phyloP scores from a whole-genome alignment of 176 grass and related monocot species.

The Hordeum marinum region DNA sequence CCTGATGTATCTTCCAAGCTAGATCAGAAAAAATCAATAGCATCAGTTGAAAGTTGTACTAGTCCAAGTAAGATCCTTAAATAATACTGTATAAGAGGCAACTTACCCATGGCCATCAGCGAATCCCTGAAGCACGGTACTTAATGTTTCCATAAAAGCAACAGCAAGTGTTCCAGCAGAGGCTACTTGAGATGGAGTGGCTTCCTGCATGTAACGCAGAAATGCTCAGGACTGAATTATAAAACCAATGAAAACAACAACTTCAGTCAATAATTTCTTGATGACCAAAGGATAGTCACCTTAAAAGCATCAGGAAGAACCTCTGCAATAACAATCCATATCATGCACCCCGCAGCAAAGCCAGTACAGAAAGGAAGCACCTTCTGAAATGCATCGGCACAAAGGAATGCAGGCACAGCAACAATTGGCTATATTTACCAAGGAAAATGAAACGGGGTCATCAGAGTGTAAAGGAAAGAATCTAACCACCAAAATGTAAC shows the following conservation, averaged over 20 bases:
- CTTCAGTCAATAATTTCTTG: not conserved
- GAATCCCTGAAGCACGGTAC: constrained; percentile 76
- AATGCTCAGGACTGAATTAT: constrained; percentile 16
- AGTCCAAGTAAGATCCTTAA: not conserved
- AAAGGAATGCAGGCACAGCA: constrained; percentile 89
- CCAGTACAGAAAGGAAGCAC: constrained; percentile 95
- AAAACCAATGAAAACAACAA: not conserved
- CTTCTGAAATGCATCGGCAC: constrained; percentile 88
- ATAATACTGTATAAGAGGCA: constrained; percentile 2
- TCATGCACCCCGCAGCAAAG: constrained; percentile 97
- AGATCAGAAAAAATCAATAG: constrained; percentile 30
- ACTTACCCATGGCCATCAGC: constrained; percentile 55
- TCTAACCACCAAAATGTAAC: constrained; percentile 10
- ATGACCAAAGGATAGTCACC: constrained; percentile 31
- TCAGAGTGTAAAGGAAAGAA: constrained; percentile 7
- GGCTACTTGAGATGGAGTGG: constrained; percentile 89
- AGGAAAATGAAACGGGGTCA: constrained; percentile 17
- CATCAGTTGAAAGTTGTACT: not conserved
- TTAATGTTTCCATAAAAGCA: constrained; percentile 96
- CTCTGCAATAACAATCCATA: constrained; percentile 99
- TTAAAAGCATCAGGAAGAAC: constrained; percentile 99
- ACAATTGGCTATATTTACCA: constrained; percentile 75
- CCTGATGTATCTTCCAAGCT: constrained; percentile 73
- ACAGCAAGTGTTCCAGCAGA: constrained; percentile 90
- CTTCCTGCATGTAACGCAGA: constrained; percentile 64